Percentiles rank a stretch among this genome's conserved stretches.
Evolutionary conservation across 495 filamentous ascomycete genomes (phyloP).

Genomic region (Delitschia confertaspora): DNA sequence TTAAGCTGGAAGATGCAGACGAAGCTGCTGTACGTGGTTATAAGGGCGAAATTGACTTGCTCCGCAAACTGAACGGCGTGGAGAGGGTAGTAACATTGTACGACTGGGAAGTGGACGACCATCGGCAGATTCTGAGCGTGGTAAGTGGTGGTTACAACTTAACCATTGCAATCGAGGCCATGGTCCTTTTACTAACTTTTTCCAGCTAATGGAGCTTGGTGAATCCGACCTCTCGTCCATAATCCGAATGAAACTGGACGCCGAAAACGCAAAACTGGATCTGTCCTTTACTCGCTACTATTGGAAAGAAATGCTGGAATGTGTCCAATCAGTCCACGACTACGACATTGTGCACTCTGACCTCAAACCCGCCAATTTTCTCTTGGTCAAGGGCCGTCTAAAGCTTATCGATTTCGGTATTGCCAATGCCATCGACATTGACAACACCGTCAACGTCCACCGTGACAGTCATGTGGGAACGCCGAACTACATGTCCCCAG

Average conservation of each 20-base stretch:
- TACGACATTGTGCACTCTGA: slow-evolving; percentile 92
- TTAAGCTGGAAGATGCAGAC: slow-evolving; percentile 84
- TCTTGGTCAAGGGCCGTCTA: slow-evolving; percentile 40
- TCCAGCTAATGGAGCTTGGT: slow-evolving; percentile 88
- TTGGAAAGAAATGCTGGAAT: slow-evolving; percentile 99
- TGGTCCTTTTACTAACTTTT: neutral
- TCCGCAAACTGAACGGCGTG: slow-evolving; percentile 70
- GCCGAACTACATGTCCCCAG: slow-evolving; percentile 97
- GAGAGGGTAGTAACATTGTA: slow-evolving; percentile 83
- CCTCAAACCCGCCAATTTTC: slow-evolving; percentile 76
- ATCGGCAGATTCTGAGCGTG: slow-evolving; percentile 77
- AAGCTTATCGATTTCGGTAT: slow-evolving; percentile 69
- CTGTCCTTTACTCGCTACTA: slow-evolving; percentile 87
- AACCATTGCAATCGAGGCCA: neutral
- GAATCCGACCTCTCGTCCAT: slow-evolving; percentile 91
- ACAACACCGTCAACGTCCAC: slow-evolving; percentile 95
- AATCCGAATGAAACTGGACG: slow-evolving; percentile 60
- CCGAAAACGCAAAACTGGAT: slow-evolving; percentile 62
- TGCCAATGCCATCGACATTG: slow-evolving; percentile 83
- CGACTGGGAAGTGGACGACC: slow-evolving; percentile 86
- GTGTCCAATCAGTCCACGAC: slow-evolving; percentile 77
- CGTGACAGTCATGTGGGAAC: slow-evolving; percentile 91
- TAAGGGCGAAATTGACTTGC: slow-evolving; percentile 92
- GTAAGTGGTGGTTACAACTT: slow-evolving; percentile 40
- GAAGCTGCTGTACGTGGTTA: slow-evolving; percentile 75